Percentiles rank a stretch among this genome's conserved stretches.
phyloP scores from a whole-genome alignment of 306 rosid species.

The Datisca glomerata region DNA sequence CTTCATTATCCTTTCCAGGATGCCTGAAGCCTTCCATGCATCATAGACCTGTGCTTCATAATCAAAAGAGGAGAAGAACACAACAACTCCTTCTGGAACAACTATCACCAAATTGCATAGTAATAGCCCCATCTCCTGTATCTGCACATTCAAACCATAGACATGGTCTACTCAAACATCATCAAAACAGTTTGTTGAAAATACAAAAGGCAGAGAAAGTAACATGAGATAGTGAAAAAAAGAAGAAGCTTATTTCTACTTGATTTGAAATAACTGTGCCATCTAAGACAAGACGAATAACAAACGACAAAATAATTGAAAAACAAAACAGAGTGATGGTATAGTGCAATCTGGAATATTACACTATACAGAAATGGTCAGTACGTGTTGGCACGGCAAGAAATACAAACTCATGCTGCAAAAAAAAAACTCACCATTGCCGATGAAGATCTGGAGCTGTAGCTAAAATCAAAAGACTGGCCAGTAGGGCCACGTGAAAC shows the following conservation, averaged over 20 bases:
- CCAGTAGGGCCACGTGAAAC: constrained; percentile 84
- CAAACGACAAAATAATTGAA: background rate
- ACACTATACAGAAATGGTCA: too few relatives aligned
- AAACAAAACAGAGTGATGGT: background rate
- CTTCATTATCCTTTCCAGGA: constrained; percentile 66
- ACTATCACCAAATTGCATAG: constrained; percentile 68
- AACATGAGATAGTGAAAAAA: background rate
- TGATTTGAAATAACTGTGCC: background rate
- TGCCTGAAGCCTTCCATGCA: constrained; percentile 72
- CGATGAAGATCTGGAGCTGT: constrained; percentile 53
- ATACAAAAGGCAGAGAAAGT: background rate
- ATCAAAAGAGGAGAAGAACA: constrained; percentile 93
- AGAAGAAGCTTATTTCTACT: background rate
- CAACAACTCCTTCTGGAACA: constrained; percentile 85
- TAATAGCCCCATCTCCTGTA: constrained; percentile 71
- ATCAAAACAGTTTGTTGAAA: constrained; percentile 4
- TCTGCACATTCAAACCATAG: constrained; percentile 33
- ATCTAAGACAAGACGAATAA: background rate
- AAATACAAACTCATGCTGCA: too few relatives aligned
- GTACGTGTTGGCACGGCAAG: too few relatives aligned
- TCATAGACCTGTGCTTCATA: constrained; percentile 65
- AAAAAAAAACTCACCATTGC: constrained; percentile 44
- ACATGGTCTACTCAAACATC: constrained; percentile 14
- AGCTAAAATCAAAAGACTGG: constrained; percentile 78
- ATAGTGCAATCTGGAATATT: too few relatives aligned